Evolutionary conservation across 2,329 filamentous ascomycete genomes (phyloP).

Genomic region (Blastomyces parvus): DNA sequence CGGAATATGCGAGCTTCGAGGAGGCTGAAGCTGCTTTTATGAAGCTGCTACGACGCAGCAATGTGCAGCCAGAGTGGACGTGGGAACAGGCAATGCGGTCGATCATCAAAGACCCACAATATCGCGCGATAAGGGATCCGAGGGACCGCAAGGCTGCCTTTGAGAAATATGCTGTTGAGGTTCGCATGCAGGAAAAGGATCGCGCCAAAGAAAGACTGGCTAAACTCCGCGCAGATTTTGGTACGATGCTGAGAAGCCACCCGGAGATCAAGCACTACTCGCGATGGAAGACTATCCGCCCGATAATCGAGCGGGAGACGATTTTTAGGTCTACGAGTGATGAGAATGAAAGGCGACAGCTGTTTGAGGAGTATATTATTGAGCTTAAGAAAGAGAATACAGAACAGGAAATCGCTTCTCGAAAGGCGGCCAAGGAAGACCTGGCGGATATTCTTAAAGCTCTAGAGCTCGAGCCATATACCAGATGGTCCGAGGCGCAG

Average conservation of each 20-base stretch:
- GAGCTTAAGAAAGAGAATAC: constrained; percentile 72
- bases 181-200: constrained; percentile 86
- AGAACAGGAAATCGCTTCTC: constrained; percentile 61
- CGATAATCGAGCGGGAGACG: constrained; percentile 89
- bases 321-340: constrained; percentile 87
- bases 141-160: constrained; percentile 84
- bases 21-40: constrained; percentile 89
- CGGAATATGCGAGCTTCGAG: constrained; percentile 68
- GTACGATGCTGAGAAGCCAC: constrained; percentile 89
- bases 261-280: constrained; percentile 97
- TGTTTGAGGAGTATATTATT: constrained; percentile 88
- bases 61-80: constrained; percentile 81
- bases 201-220: constrained; percentile 84
- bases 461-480: constrained; percentile 82
- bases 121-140: constrained; percentile 84
- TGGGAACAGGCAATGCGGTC: constrained; percentile 85
- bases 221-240: constrained; percentile 88
- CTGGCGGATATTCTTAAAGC: constrained; percentile 67
- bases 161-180: constrained; percentile 87
- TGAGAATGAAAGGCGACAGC: constrained; percentile 74
- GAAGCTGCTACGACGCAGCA: constrained; percentile 75
- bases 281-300: constrained; percentile 89
- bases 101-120: constrained; percentile 83
- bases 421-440: constrained; percentile 75
- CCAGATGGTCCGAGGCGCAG: constrained; percentile 86